These are phyloP conservation scores for Pseudocercospora cruenta DNA, from an alignment of 2,329 filamentous ascomycete genomes.

Conservation along the genomic window DNA sequence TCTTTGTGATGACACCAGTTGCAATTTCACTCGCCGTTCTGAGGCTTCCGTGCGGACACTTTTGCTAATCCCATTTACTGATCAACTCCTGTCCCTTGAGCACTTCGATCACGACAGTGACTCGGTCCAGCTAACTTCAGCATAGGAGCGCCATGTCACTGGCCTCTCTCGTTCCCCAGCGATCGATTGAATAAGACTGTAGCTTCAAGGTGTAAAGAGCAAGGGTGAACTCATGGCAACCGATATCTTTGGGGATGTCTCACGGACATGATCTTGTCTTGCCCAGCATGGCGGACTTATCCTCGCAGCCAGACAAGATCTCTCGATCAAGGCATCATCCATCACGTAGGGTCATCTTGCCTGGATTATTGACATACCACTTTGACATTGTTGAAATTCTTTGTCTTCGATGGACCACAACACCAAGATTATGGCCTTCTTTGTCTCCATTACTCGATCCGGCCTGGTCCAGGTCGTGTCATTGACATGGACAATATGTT, in stretches of 20 bases:
- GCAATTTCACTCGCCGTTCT: slow-evolving; percentile 6
- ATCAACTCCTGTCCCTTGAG: neutral
- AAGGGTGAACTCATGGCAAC: neutral
- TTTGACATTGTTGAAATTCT: neutral
- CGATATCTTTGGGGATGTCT: neutral
- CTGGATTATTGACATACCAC: neutral
- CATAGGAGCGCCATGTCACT: neutral
- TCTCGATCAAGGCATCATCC: neutral
- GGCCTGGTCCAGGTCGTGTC: neutral
- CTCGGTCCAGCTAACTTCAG: neutral
- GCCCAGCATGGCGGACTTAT: neutral
- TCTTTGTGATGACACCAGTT: neutral
- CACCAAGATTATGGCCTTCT: neutral
- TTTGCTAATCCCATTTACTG: slow-evolving; percentile 1
- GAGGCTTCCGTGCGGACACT: slow-evolving; percentile 3
- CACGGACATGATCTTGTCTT: too few relatives aligned
- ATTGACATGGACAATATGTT: neutral
- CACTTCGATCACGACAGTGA: neutral
- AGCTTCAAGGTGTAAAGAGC: neutral
- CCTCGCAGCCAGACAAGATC: neutral
- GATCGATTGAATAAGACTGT: neutral
- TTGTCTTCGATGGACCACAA: neutral
- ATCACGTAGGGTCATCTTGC: neutral
- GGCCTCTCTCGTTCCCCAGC: neutral
- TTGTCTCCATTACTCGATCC: neutral